Base-by-base conservation (phyloP, 1,284 basidiomycete genomes). In the Microbotryum violaceum region DNA sequence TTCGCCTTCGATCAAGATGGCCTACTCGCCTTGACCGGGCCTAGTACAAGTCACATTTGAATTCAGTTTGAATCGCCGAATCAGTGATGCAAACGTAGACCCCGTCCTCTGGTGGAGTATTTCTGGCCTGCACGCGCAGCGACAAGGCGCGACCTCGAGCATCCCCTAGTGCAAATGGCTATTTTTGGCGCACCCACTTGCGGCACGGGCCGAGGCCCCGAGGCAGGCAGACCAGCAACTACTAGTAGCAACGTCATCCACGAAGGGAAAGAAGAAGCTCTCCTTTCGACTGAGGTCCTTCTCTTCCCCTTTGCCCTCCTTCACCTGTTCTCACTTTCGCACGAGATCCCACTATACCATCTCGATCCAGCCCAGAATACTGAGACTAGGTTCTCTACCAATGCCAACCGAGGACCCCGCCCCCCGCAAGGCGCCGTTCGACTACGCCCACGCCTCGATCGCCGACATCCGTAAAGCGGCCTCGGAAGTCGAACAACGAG, bases 401-500 rank as follows among this genome's bases (percentile, higher is more conserved):
- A 31, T 21, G 21, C 20, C 48, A 23, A 20, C 48, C 14, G 21
- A 14, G 48, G n/a, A 49, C 10, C 0, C 16, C n/a, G 20, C 16
- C 20, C 20, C 27, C 20, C 10, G 9, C 18, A 49, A 31, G n/a
- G 33, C 51, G 51, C 51, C 51, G 25, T 53, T 53, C 60, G 65
- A 64, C 49, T 67, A 67, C 48, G 45, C 48, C 16, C 6, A n/a
- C 8, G 53, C 57, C 4, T 44, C 53, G 7, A 18, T 64, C 20
- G 55, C 53, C 8, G 60, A 67, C 18, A 62, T 62, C 21, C 49
- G 66, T 1, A n/a, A 46, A 3, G 53, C 63, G 0, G 66, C 63
- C 1, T 18, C 47, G 4, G 57, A 63, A 29, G 60, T 64, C 12
- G 55, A 42, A 55, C 18, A 21, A 49, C 18, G 52, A 37, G 50